A percentile compares a stretch with the other conserved stretches of the same genome.
These are phyloP conservation scores for Adiantum capillusveneris DNA, from an alignment of 75 land plant genomes.

Conservation along the genomic window DNA sequence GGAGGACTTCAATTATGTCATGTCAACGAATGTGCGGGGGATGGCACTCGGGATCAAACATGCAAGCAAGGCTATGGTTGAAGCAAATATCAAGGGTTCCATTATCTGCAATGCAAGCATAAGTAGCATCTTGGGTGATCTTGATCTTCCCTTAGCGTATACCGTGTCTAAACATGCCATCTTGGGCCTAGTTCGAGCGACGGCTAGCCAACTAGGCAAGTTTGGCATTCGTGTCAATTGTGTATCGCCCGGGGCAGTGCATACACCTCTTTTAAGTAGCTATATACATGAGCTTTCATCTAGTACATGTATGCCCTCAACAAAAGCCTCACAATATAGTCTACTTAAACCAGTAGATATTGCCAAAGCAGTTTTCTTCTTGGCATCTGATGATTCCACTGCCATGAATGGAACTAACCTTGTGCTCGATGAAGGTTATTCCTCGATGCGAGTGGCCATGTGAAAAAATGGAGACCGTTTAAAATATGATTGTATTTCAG, in stretches of 20 bases:
- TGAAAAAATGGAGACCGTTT: no score
- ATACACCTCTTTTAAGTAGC: no score
- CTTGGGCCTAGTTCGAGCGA: slow-evolving; percentile 11
- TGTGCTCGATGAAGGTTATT: no score
- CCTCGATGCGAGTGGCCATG: no score
- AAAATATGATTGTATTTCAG: no score
- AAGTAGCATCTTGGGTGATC: slow-evolving; percentile 9
- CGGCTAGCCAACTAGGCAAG: slow-evolving; percentile 9
- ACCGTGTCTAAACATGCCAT: slow-evolving; percentile 14
- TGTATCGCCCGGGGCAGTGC: slow-evolving; percentile 7
- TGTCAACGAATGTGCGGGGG: slow-evolving; percentile 57
- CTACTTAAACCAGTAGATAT: no score
- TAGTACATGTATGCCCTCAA: no score
- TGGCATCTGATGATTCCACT: no score
- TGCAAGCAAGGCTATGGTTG: slow-evolving; percentile 51
- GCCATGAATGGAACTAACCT: no score
- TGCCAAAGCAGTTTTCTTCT: no score
- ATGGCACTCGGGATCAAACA: slow-evolving; percentile 46
- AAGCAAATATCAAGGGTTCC: slow-evolving; percentile 9
- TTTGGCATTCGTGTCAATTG: slow-evolving; percentile 16
- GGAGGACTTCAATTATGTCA: slow-evolving; percentile 27
- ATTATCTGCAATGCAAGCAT: slow-evolving; percentile 19
- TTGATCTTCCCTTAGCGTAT: slow-evolving; percentile 6
- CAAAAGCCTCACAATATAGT: no score
- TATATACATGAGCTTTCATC: no score